Percentiles rank a stretch among this genome's conserved stretches.
Evolutionary conservation across 352 stramenopile species (phyloP).

Genomic region (Phytophthora pistaciae): DNA sequence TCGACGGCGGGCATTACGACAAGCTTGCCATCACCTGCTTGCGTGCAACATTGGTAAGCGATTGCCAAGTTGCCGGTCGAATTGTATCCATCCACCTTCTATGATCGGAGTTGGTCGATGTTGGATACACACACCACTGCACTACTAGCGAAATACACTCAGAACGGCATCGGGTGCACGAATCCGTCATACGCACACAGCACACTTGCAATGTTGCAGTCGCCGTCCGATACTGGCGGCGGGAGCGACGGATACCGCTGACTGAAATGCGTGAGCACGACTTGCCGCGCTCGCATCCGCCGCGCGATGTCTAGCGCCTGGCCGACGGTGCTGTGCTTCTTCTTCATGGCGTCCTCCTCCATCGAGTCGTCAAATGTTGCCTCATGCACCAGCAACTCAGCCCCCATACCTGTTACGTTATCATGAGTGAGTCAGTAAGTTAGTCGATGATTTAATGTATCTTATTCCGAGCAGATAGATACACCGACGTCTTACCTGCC

Average conservation of each 20-base stretch:
- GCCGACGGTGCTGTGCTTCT: constrained; percentile 94
- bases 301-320: constrained; percentile 91
- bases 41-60: constrained; percentile 2
- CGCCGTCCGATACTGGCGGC: constrained; percentile 29
- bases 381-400: constrained; percentile 95
- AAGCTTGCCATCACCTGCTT: not conserved
- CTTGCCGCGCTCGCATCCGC: constrained; percentile 77
- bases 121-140: too few relatives aligned
- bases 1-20: constrained; percentile 8
- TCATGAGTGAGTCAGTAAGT: not conserved
- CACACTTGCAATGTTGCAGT: constrained; percentile 7
- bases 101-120: not conserved
- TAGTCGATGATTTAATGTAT: not conserved
- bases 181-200: constrained; percentile 56
- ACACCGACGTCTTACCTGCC: constrained; percentile 33
- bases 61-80: not conserved
- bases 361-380: constrained; percentile 98
- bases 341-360: constrained; percentile 92
- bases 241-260: constrained; percentile 76
- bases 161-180: constrained; percentile 34
- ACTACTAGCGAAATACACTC: constrained; percentile 18
- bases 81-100: not conserved
- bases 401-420: constrained; percentile 41
- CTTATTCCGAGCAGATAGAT: not conserved
- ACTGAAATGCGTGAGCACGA: constrained; percentile 97